phyloP scores from a whole-genome alignment of 352 stramenopile genomes.

The Globisporangium nagaii region DNA sequence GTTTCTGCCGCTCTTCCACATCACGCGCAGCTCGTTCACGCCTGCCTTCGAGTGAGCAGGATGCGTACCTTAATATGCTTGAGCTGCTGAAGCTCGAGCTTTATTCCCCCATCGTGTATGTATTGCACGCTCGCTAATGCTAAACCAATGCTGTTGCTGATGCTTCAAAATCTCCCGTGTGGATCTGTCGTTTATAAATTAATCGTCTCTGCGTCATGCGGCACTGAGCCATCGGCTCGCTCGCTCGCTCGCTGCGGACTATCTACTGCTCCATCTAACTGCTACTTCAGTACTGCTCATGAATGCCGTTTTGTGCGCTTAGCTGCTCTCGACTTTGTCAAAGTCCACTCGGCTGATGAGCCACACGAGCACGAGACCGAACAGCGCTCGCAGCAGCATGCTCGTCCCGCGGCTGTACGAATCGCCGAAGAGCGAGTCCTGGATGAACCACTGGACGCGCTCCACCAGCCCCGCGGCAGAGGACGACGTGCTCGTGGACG shows the following conservation, averaged over 20 bases:
- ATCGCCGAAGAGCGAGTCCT: constrained; percentile 12
- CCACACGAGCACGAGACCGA: constrained; percentile 32
- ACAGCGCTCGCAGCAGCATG: constrained; percentile 31
- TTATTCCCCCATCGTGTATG: too few relatives aligned
- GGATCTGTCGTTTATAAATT: too few relatives aligned
- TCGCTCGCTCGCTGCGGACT: too few relatives aligned
- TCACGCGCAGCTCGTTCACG: constrained; percentile 54
- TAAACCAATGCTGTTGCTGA: too few relatives aligned
- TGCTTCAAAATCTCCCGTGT: too few relatives aligned
- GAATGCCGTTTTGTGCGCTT: background rate
- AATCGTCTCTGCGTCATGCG: too few relatives aligned
- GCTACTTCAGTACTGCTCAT: background rate
- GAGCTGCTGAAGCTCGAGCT: too few relatives aligned
- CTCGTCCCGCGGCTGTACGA: constrained; percentile 2
- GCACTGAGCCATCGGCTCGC: too few relatives aligned
- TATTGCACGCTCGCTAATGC: too few relatives aligned
- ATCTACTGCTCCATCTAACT: too few relatives aligned
- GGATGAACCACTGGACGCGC: constrained; percentile 24
- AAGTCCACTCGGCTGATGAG: constrained; percentile 25
- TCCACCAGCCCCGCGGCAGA: background rate
- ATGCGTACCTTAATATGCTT: too few relatives aligned
- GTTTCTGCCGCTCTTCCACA: constrained; percentile 67
- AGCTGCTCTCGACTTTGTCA: constrained; percentile 1
- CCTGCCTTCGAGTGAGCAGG: constrained; percentile 12
- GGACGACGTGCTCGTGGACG: background rate